These are phyloP conservation scores for Rhizopogon roseolus DNA, from an alignment of 768 basidiomycete genomes.

Conservation along the genomic window DNA sequence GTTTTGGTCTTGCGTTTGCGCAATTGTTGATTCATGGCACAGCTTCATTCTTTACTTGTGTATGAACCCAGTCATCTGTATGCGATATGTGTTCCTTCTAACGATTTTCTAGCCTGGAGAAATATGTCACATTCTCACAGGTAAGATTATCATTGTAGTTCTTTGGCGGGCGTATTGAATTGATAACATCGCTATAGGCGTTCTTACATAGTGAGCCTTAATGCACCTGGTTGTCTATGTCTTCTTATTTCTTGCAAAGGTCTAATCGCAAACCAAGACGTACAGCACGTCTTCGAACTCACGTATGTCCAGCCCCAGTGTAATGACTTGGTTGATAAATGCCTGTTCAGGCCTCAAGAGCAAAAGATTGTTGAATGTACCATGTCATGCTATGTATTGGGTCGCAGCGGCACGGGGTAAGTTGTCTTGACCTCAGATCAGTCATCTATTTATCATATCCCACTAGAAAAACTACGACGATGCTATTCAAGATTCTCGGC, in stretches of 20 bases:
- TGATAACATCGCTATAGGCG: conserved; percentile 9
- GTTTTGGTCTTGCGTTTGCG: not conserved
- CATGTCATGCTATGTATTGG: conserved; percentile 60
- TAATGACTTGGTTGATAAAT: conserved; percentile 11
- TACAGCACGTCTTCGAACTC: conserved; percentile 23
- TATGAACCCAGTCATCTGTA: conserved; percentile 22
- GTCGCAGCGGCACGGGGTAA: conserved; percentile 73
- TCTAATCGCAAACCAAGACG: conserved; percentile 17
- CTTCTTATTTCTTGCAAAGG: conserved; percentile 7
- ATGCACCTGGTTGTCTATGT: not conserved
- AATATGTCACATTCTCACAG: conserved; percentile 27
- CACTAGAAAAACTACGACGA: conserved; percentile 67
- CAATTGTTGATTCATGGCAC: not conserved
- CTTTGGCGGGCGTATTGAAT: not conserved
- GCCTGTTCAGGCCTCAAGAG: conserved; percentile 36
- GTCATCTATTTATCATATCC: not conserved
- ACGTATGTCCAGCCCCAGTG: conserved; percentile 8
- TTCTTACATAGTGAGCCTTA: conserved; percentile 15
- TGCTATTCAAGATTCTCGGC: conserved; percentile 72
- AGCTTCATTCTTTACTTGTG: conserved; percentile 62
- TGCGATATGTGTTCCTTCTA: conserved; percentile 17
- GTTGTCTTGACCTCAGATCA: conserved; percentile 3
- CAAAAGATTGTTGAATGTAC: conserved; percentile 54
- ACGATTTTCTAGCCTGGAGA: conserved; percentile 39
- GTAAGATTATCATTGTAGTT: conserved; percentile 1